Conservation (phyloP, 2,329 filamentous ascomycete genomes). For the Penicillium griseofulvum region DNA sequence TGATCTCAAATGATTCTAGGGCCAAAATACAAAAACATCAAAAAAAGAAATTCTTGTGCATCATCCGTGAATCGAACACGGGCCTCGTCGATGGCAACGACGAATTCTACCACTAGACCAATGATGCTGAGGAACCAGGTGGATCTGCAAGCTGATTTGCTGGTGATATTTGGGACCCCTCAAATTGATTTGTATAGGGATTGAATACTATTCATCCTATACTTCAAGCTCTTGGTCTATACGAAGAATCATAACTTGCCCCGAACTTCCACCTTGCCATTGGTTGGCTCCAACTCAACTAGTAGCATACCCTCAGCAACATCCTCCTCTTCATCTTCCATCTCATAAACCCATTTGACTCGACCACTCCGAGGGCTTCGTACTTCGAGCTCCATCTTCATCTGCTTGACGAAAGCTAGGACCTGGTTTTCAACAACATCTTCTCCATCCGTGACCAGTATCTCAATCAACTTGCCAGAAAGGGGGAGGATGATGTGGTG, state of each 20-base stretch:
- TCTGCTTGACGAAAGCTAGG: constrained; percentile 61
- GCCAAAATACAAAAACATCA: background rate
- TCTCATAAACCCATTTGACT: constrained; percentile 53
- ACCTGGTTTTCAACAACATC: constrained; percentile 51
- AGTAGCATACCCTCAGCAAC: constrained; percentile 56
- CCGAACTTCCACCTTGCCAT: constrained; percentile 23
- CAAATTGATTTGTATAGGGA: background rate
- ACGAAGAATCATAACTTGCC: constrained; percentile 27
- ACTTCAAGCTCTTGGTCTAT: background rate
- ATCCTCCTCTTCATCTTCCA: constrained; percentile 51
- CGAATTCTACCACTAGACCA: constrained; percentile 48
- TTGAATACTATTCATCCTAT: background rate
- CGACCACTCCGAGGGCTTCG: constrained; percentile 49
- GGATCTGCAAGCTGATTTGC: constrained; percentile 8
- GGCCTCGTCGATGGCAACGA: constrained; percentile 49
- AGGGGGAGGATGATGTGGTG: constrained; percentile 57
- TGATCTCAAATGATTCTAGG: background rate
- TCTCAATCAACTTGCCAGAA: constrained; percentile 59
- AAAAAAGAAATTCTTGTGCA: constrained; percentile 19
- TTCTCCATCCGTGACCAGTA: constrained; percentile 56
- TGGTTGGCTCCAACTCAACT: constrained; percentile 45
- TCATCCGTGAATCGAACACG: constrained; percentile 49
- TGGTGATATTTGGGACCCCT: background rate
- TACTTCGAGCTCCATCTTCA: constrained; percentile 70
- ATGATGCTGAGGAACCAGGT: constrained; percentile 32